Percentiles rank a stretch among this genome's conserved stretches.
Evolutionary conservation across 176 grass and related monocot genomes (phyloP).

Genomic region (Metroxylon sagu): DNA sequence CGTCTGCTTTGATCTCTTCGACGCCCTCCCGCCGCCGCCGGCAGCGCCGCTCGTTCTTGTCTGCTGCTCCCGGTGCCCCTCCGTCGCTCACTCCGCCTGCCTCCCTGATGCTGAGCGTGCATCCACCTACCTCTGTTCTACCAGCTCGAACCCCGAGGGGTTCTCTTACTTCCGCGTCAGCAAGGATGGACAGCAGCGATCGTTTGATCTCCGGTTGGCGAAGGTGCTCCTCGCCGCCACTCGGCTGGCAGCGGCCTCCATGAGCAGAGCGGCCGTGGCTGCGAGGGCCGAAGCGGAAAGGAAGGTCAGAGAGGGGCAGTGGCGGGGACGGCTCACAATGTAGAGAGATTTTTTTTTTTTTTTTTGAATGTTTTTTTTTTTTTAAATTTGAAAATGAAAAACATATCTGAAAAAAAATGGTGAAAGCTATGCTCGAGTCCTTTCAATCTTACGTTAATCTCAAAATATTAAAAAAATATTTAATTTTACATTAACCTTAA

Average conservation of each 20-base stretch:
- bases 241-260: conserved; percentile 38
- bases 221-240: conserved; percentile 64
- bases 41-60: conserved; percentile 19
- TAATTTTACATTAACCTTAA: too few relatives aligned
- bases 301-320: conserved; percentile 41
- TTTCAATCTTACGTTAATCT: too few relatives aligned
- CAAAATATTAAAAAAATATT: too few relatives aligned
- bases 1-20: conserved; percentile 61
- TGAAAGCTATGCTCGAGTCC: too few relatives aligned
- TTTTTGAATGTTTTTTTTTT: too few relatives aligned
- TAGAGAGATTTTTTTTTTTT: too few relatives aligned
- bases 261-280: conserved; percentile 34
- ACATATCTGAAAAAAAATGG: too few relatives aligned
- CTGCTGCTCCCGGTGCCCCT: conserved; percentile 52
- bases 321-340: conserved; percentile 18
- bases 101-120: background rate
- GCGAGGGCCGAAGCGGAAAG: conserved; percentile 52
- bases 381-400: too few relatives aligned
- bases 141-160: conserved; percentile 28
- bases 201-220: conserved; percentile 27
- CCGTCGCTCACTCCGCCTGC: conserved; percentile 35
- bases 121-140: conserved; percentile 35
- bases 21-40: background rate
- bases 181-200: background rate
- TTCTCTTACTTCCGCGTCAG: conserved; percentile 29